A percentile compares a stretch with the other conserved stretches of the same genome.
Evolutionary conservation across 208 protist species (phyloP).

Genomic region (Leishmania amazonensis): DNA sequence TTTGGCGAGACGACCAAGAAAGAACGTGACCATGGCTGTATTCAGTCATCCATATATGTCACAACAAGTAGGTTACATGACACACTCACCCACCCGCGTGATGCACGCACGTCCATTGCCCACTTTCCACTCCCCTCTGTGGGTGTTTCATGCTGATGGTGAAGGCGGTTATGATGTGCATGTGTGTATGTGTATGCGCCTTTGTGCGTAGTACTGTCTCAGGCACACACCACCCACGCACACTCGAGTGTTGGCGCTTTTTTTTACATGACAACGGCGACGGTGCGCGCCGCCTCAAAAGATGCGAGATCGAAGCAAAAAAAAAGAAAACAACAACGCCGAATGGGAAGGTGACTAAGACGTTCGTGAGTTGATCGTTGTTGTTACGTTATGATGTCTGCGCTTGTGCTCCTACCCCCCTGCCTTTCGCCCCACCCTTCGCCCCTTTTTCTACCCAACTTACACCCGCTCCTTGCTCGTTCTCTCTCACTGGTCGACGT

Average conservation of each 20-base stretch:
- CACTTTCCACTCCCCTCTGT: neutral
- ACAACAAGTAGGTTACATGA: neutral
- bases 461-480: neutral
- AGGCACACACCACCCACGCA: neutral
- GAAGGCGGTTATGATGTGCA: neutral
- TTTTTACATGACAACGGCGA: neutral
- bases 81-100: neutral
- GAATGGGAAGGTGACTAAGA: neutral
- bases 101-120: neutral
- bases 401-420: neutral
- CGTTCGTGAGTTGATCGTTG: neutral
- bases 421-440: neutral
- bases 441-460: neutral
- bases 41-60: neutral
- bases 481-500: neutral
- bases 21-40: neutral
- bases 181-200: neutral
- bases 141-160: neutral
- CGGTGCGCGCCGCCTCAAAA: neutral
- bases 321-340: neutral
- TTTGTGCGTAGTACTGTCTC: neutral
- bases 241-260: neutral
- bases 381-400: neutral
- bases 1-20: neutral
- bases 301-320: neutral